Evolutionary conservation across 176 grass and related monocot genomes (phyloP).

Genomic region (Ensete ventricosum): DNA sequence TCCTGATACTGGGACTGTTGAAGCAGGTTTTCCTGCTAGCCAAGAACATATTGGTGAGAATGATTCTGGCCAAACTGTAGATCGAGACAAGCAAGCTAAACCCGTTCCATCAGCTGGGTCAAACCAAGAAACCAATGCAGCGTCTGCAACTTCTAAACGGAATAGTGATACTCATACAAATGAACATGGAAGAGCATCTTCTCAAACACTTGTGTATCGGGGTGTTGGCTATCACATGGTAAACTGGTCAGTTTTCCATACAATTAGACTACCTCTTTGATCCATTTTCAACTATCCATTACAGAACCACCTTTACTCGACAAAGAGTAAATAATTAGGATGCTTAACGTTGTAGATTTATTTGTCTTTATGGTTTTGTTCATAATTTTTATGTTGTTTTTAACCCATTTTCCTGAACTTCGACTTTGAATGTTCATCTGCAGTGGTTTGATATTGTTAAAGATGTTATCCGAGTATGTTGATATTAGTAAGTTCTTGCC

Average conservation of each 20-base stretch:
- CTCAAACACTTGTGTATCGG: constrained; percentile 68
- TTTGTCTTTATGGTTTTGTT: constrained; percentile 11
- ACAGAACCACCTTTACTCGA: neutral
- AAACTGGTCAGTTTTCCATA: constrained; percentile 92
- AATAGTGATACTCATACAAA: constrained; percentile 36
- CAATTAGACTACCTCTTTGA: neutral
- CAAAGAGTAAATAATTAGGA: neutral
- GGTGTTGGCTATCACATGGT: constrained; percentile 98
- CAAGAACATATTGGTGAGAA: constrained; percentile 27
- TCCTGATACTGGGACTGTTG: constrained; percentile 30
- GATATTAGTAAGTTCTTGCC: constrained; percentile 97
- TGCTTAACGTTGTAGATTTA: neutral
- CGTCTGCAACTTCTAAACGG: constrained; percentile 32
- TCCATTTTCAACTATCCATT: neutral
- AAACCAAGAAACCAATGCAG: constrained; percentile 44
- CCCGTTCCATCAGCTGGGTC: constrained; percentile 3
- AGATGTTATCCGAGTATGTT: constrained; percentile 95
- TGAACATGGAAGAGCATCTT: constrained; percentile 34
- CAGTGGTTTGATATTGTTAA: constrained; percentile 95
- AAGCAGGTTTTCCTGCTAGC: constrained; percentile 28
- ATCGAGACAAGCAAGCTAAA: constrained; percentile 34
- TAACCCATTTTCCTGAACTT: constrained; percentile 11
- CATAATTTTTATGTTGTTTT: constrained; percentile 4
- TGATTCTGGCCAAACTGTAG: constrained; percentile 36
- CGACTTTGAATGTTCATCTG: constrained; percentile 20